Base-by-base conservation (phyloP, 2,329 filamentous ascomycete genomes). In the Colletotrichum paranaense region DNA sequence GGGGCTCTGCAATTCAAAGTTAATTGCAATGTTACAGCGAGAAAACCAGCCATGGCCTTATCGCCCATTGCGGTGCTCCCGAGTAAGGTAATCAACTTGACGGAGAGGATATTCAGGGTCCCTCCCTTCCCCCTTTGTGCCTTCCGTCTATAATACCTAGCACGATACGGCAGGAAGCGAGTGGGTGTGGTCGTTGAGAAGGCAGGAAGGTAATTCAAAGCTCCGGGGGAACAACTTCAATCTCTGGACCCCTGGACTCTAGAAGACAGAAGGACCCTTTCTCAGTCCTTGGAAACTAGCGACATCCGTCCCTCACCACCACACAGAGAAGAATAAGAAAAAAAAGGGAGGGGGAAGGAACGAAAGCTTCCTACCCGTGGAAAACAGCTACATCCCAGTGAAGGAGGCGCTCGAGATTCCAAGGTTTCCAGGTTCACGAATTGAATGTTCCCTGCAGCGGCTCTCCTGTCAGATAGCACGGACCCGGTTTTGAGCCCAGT, bases 11-110 rank as follows among this genome's bases (percentile, higher is more conserved):
- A 32, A 30, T 49, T 22, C 28, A 26, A 28, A 32, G 11, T 60
- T 62, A 57, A 73, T 73, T 71, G 67, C 62, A 62, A 66, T 62
- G 71, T 71, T 66, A 49, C 71, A 66, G 56, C 28, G 46, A 38
- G 35, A 28, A 38, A 22, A 16, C 38, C 42, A 67, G 42, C 24
- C 66, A 64, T 60, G 38, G 59, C 53, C 59, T 55, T 69, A 64
- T 73, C 70, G 59, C 55, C 59, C 66, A 65, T 59, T 35, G 59
- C 66, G 55, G 59, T 60, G 30, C 66, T 28, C 24, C 42, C 32
- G 42, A 56, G 66, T 32, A 69, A 69, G 49, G 66, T 32, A 69
- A 69, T 68, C 55, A 73, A 69, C 53, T 14, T 60, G 66, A 64
- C n/a, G 66, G 57, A 5, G 38, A 5, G 19, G 28, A 46, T 7